phyloP scores from a whole-genome alignment of 306 rosid species.

The Comarum palustre region DNA sequence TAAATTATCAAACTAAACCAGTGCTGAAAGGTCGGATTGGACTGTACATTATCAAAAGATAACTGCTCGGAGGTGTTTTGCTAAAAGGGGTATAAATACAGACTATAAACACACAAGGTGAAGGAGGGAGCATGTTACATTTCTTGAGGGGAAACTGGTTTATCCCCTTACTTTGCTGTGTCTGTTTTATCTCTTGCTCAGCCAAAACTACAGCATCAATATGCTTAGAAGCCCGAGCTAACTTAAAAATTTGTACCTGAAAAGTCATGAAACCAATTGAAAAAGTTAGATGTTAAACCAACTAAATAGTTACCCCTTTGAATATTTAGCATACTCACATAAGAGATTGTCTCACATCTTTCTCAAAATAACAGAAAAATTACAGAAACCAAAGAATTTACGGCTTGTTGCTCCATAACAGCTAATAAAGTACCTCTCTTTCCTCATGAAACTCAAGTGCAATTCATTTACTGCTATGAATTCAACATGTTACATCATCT shows the following conservation, averaged over 20 bases:
- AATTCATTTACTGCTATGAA: not conserved
- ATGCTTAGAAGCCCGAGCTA: conserved; percentile 42
- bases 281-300: not conserved
- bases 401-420: not conserved
- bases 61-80: not conserved
- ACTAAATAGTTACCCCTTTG: not conserved
- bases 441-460: conserved; percentile 25
- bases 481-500: not conserved
- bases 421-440: conserved; percentile 43
- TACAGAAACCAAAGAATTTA: conserved; percentile 7
- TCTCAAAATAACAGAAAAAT: conserved; percentile 14
- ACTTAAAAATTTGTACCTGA: conserved; percentile 54
- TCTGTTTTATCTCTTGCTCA: conserved; percentile 62
- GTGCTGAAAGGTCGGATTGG: not conserved
- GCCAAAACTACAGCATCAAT: conserved; percentile 47
- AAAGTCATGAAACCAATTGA: conserved; percentile 17
- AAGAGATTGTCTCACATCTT: not conserved
- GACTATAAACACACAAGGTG: not conserved
- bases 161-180: conserved; percentile 72
- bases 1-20: not conserved
- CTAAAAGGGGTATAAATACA: too few relatives aligned
- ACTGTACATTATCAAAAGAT: not conserved
- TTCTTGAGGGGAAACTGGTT: conserved; percentile 61
- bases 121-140: conserved; percentile 37
- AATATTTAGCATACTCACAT: not conserved